Base-by-base conservation (phyloP, 805 yeast genomes). In the Brettanomyces sp. region DNA sequence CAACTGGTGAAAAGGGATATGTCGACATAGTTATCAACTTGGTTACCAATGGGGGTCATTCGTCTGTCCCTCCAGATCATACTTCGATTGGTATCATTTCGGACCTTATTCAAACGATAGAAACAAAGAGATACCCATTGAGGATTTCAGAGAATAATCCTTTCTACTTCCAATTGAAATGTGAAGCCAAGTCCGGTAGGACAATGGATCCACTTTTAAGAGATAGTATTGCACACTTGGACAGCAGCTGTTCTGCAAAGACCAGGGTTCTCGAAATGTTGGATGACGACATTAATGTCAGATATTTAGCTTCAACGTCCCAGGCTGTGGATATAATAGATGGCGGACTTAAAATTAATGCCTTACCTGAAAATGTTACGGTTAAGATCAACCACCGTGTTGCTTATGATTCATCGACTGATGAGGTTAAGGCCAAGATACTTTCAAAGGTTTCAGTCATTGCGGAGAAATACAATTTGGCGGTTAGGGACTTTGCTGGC, bases 341-440 rank as follows among this genome's bases (percentile, higher is more conserved):
- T 11, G 91, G 91, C 28, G 93, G 91, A 24, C 72, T 77, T 42
- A 85, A 84, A 61, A 67, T 80, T 36, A 85, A 85, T 54, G 88
- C 90, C 1, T 64, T 84, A 42, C 91, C 93, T 2, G 91, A 84
- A 56, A 62, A 67, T 35, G 74, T 76, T 3, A 62, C 63, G 23
- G 64, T 77, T 43, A 60, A 68, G 25, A 67, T 80, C 39, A 83
- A 85, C 60, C 79, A 81, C 56, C 70, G 91, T 55, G 67, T 85
- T 46, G 73, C 77, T 18, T 64, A 79, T 35, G 86, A 77, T 48
- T 72, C 80, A 13, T 63, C 72, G 22, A 68, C 74, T 1, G 62
- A 66, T 12, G 40, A 44, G 34, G 47, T 40, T 6, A 39, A 39
- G 24, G 34, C 25, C 6, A 39, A 36, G 23, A 34, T 44, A n/a